Evolutionary conservation across 1,284 basidiomycete species (phyloP).

Genomic region (Trichosporon faecale): DNA sequence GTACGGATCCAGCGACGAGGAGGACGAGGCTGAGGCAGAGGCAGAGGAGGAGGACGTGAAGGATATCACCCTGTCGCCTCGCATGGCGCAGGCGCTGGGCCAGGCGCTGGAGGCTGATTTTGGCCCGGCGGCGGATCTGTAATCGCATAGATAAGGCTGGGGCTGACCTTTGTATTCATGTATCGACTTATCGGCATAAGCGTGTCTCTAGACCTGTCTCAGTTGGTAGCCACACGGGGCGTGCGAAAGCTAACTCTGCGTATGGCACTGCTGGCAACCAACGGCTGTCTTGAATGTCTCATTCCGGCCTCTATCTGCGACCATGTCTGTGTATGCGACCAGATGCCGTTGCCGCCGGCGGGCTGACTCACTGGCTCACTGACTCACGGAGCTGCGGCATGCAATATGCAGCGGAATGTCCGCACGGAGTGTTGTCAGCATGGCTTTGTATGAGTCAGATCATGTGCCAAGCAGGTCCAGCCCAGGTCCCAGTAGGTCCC

Average conservation of each 20-base stretch:
- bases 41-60: not conserved
- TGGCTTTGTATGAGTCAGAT: too few species aligned
- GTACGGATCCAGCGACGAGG: conserved; percentile 26
- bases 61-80: conserved; percentile 17
- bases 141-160: not conserved
- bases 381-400: too few species aligned
- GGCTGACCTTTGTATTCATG: not conserved
- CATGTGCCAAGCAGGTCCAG: too few species aligned
- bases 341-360: not conserved
- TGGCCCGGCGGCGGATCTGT: conserved; percentile 25
- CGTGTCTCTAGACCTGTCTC: not conserved
- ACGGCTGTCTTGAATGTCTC: not conserved
- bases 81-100: conserved; percentile 34
- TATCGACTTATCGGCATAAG: not conserved
- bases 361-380: too few species aligned
- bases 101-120: conserved; percentile 27
- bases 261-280: too few species aligned
- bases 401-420: too few species aligned
- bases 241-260: too few species aligned
- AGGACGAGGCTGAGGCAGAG: conserved; percentile 1
- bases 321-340: not conserved
- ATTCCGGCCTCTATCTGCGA: not conserved
- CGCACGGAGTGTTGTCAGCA: too few species aligned
- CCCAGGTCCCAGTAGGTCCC: not conserved
- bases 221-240: too few species aligned